A percentile compares a stretch with the other conserved stretches of the same genome.
Conservation (phyloP, 371 early-diverging fungal species). For the Polyrhizophydium stewartii region DNA sequence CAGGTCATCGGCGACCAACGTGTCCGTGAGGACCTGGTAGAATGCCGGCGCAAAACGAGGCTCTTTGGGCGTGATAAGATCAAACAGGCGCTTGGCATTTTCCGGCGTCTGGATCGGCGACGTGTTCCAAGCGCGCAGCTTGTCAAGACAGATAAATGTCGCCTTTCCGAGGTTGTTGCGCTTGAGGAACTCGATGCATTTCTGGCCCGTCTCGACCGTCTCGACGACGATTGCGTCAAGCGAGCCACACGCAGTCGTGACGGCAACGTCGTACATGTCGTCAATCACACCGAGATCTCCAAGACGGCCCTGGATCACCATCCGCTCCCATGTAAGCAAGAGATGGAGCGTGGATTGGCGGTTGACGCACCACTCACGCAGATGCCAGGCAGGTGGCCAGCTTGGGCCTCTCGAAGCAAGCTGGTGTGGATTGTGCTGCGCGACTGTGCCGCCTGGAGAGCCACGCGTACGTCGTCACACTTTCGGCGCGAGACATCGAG, state of each 20-base stretch:
- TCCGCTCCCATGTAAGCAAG: not conserved
- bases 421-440: constrained; percentile 70
- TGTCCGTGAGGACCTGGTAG: constrained; percentile 88
- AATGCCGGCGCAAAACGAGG: constrained; percentile 78
- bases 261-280: constrained; percentile 93
- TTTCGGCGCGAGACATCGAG: constrained; percentile 48
- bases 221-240: constrained; percentile 97
- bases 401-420: constrained; percentile 72
- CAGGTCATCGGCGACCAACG: constrained; percentile 86
- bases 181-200: constrained; percentile 89
- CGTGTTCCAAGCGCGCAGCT: constrained; percentile 51
- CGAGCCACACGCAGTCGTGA: constrained; percentile 85
- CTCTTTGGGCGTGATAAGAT: constrained; percentile 81
- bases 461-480: constrained; percentile 60
- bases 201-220: constrained; percentile 86
- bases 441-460: constrained; percentile 64
- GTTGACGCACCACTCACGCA: constrained; percentile 45
- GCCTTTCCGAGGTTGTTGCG: constrained; percentile 86
- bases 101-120: constrained; percentile 69
- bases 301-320: constrained; percentile 68
- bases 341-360: not conserved
- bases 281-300: constrained; percentile 96
- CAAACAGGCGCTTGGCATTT: constrained; percentile 84
- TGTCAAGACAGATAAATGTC: constrained; percentile 85
- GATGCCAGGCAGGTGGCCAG: constrained; percentile 80